These are phyloP conservation scores for Chimonanthus salicifolius DNA, from an alignment of 164 flowering plant genomes.

Conservation along the genomic window DNA sequence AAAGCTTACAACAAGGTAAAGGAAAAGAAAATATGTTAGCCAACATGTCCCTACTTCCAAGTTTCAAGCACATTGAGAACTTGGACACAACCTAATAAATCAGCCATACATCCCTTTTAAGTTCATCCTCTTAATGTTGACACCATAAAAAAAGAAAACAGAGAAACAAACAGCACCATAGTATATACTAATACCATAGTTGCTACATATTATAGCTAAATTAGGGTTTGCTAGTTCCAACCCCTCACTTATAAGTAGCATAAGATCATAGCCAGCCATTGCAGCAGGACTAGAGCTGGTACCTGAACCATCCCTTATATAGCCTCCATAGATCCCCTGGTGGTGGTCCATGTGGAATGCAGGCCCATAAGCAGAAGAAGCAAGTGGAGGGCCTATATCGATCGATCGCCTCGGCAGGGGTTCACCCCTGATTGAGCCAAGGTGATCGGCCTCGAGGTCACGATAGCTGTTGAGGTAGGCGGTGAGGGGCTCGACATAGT, in stretches of 20 bases:
- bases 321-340: neutral
- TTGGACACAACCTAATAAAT: neutral
- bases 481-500: slow-evolving; percentile 67
- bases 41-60: neutral
- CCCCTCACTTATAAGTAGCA: neutral
- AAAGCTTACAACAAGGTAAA: neutral
- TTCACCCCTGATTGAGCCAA: slow-evolving; percentile 42
- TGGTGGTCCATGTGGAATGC: neutral
- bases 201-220: neutral
- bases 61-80: no score
- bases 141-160: neutral
- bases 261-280: slow-evolving; percentile 6
- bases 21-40: neutral
- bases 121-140: neutral
- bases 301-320: slow-evolving; percentile 1
- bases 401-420: slow-evolving; percentile 29
- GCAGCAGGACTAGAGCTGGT: neutral
- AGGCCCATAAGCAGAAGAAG: slow-evolving; percentile 7
- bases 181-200: neutral
- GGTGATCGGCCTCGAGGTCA: slow-evolving; percentile 38
- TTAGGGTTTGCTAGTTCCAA: neutral
- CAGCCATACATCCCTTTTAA: neutral
- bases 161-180: neutral
- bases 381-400: slow-evolving; percentile 10
- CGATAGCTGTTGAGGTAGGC: slow-evolving; percentile 35